phyloP scores from a whole-genome alignment of 2,329 filamentous ascomycete genomes.

The Zymoseptoria pseudotritici region DNA sequence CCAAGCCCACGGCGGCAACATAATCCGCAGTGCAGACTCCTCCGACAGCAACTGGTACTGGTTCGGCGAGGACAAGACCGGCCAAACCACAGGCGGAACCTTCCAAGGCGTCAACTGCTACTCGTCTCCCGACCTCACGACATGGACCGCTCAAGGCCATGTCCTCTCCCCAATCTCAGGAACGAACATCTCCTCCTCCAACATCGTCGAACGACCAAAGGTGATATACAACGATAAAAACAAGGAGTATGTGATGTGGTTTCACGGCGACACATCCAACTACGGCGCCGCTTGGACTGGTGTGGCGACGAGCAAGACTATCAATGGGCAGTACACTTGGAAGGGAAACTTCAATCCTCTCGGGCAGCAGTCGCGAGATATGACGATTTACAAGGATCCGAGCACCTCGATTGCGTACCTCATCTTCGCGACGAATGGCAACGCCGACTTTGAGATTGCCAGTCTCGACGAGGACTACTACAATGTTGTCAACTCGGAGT shows the following conservation, averaged over 20 bases:
- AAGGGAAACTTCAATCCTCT: slow-evolving; percentile 41
- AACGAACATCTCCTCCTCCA: slow-evolving; percentile 32
- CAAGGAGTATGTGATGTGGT: slow-evolving; percentile 58
- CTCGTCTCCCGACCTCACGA: slow-evolving; percentile 53
- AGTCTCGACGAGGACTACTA: slow-evolving; percentile 21
- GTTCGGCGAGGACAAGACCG: slow-evolving; percentile 62
- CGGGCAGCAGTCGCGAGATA: slow-evolving; percentile 49
- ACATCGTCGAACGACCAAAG: slow-evolving; percentile 61
- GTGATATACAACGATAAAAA: slow-evolving; percentile 61
- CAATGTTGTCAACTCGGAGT: slow-evolving; percentile 15
- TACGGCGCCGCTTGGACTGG: slow-evolving; percentile 60
- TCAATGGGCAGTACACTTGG: slow-evolving; percentile 56
- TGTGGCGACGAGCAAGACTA: slow-evolving; percentile 51
- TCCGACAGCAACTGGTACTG: slow-evolving; percentile 53
- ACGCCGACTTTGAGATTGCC: slow-evolving; percentile 22
- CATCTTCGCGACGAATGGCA: slow-evolving; percentile 41
- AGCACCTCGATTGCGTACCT: slow-evolving; percentile 55
- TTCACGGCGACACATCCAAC: slow-evolving; percentile 57
- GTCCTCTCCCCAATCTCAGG: slow-evolving; percentile 46
- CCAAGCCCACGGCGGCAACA: slow-evolving; percentile 59
- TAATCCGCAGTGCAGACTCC: slow-evolving; percentile 45
- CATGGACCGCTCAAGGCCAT: slow-evolving; percentile 56
- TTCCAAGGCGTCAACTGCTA: slow-evolving; percentile 65
- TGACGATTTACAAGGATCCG: slow-evolving; percentile 52
- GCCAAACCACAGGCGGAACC: slow-evolving; percentile 39